A percentile compares a stretch with the other conserved stretches of the same genome.
Conservation (phyloP, 371 early-diverging fungal species). For the Apophysomyces ossiformis region DNA sequence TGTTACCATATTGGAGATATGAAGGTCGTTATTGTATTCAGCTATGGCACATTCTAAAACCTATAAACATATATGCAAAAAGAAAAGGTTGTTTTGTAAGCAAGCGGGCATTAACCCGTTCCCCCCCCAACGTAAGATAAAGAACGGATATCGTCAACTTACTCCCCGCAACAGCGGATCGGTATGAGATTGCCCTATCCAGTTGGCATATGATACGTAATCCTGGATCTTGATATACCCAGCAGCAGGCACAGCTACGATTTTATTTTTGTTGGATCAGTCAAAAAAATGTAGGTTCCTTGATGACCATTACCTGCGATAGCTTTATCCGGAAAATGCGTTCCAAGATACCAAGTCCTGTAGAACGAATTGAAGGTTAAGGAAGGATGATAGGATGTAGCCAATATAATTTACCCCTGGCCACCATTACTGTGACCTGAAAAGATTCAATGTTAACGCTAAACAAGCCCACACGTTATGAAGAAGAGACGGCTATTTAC, state of each 20-base stretch:
- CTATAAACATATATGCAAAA: conserved; percentile 24
- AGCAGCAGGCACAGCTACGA: conserved; percentile 65
- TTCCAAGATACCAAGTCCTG: conserved; percentile 65
- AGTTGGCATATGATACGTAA: conserved; percentile 66
- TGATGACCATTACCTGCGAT: conserved; percentile 53
- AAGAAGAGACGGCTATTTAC: conserved; percentile 9
- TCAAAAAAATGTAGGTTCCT: neutral
- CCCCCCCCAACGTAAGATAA: too few relatives aligned
- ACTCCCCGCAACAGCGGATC: conserved; percentile 68
- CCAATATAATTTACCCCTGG: conserved; percentile 47
- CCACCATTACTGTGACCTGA: conserved; percentile 78
- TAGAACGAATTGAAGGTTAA: neutral
- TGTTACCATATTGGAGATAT: conserved; percentile 65
- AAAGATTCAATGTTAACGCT: too few relatives aligned
- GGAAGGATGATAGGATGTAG: neutral
- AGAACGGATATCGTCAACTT: conserved; percentile 14
- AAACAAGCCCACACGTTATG: too few relatives aligned
- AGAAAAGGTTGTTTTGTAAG: too few relatives aligned
- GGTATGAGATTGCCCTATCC: conserved; percentile 62
- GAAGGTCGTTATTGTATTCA: conserved; percentile 74
- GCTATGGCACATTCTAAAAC: conserved; percentile 69
- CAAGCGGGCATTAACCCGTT: too few relatives aligned
- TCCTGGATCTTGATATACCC: conserved; percentile 74
- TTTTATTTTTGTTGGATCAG: neutral
- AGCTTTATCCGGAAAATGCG: conserved; percentile 70